Evolutionary conservation across 1,139 yeast species (phyloP).

Genomic region (Yamadazyma friedrichii): DNA sequence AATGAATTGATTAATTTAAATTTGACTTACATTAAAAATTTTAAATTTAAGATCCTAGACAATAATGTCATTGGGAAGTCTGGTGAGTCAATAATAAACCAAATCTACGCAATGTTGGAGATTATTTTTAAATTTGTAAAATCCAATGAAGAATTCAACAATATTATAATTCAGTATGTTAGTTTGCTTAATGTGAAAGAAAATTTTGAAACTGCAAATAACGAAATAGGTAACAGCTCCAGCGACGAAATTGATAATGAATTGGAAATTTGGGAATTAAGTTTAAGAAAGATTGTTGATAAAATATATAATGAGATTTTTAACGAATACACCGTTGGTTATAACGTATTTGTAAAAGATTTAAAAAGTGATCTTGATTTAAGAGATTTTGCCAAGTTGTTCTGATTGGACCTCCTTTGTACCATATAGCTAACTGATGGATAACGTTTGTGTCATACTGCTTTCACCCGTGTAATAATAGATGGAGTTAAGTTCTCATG

Average conservation of each 20-base stretch:
- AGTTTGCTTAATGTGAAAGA: slow-evolving; percentile 25
- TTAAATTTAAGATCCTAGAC: slow-evolving; percentile 40
- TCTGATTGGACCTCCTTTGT: neutral
- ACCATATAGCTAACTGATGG: too few species aligned
- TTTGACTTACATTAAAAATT: slow-evolving; percentile 32
- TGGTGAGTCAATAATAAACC: slow-evolving; percentile 41
- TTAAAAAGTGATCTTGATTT: slow-evolving; percentile 26
- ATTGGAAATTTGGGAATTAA: slow-evolving; percentile 21
- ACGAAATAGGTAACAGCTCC: too few species aligned
- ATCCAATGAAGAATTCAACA: slow-evolving; percentile 45
- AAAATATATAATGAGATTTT: slow-evolving; percentile 27
- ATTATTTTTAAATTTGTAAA: slow-evolving; percentile 42
- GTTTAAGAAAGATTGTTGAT: slow-evolving; percentile 24
- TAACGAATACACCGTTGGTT: slow-evolving; percentile 20
- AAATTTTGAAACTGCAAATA: slow-evolving; percentile 3
- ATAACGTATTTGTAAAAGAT: slow-evolving; percentile 26
- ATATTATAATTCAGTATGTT: slow-evolving; percentile 29
- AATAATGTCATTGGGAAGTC: slow-evolving; percentile 40
- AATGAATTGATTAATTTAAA: slow-evolving; percentile 50
- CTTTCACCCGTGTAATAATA: neutral
- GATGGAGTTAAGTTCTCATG: too few species aligned
- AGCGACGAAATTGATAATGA: slow-evolving; percentile 11
- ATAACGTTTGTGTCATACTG: too few species aligned
- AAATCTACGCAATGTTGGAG: slow-evolving; percentile 44
- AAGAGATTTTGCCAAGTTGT: slow-evolving; percentile 14